phyloP scores from a whole-genome alignment of 495 filamentous ascomycete genomes.

The Hypoxylon intermedium region DNA sequence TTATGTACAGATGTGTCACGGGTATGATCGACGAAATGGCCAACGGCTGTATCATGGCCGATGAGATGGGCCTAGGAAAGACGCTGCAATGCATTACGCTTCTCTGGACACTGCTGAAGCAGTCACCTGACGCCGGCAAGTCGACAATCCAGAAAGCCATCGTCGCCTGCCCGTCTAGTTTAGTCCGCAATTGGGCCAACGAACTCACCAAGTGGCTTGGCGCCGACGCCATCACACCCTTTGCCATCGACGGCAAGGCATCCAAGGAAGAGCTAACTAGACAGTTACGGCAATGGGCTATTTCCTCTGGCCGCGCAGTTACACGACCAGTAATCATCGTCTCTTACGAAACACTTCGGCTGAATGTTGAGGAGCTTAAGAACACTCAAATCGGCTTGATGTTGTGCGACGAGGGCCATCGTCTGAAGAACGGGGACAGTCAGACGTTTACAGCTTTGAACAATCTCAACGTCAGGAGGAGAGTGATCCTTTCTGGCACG shows the following conservation, averaged over 20 bases:
- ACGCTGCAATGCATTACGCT: conserved; percentile 74
- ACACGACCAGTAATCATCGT: conserved; percentile 98
- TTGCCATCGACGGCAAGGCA: conserved; percentile 96
- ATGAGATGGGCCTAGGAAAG: conserved; percentile 98
- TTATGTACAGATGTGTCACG: conserved; percentile 92
- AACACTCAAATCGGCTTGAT: conserved; percentile 89
- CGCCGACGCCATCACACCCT: conserved; percentile 86
- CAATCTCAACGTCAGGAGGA: conserved; percentile 83
- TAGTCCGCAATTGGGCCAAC: conserved; percentile 98
- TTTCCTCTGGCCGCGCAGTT: conserved; percentile 86
- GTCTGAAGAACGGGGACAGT: conserved; percentile 96
- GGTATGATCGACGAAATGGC: conserved; percentile 93
- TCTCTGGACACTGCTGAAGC: conserved; percentile 97
- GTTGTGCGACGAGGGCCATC: conserved; percentile 97
- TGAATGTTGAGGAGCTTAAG: conserved; percentile 88
- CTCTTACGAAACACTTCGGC: conserved; percentile 93
- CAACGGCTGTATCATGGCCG: conserved; percentile 98
- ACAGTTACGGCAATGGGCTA: conserved; percentile 94
- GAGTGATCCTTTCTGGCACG: conserved; percentile 95
- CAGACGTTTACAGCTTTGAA: conserved; percentile 93
- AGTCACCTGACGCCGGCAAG: conserved; percentile 93
- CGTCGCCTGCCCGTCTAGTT: conserved; percentile 96
- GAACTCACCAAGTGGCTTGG: conserved; percentile 96
- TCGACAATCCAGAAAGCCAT: conserved; percentile 95
- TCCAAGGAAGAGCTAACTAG: conserved; percentile 88